A percentile compares a stretch with the other conserved stretches of the same genome.
Evolutionary conservation across 192 early-diverging fungal genomes (phyloP).

Genomic region (Gryganskiella cystojenkinii): DNA sequence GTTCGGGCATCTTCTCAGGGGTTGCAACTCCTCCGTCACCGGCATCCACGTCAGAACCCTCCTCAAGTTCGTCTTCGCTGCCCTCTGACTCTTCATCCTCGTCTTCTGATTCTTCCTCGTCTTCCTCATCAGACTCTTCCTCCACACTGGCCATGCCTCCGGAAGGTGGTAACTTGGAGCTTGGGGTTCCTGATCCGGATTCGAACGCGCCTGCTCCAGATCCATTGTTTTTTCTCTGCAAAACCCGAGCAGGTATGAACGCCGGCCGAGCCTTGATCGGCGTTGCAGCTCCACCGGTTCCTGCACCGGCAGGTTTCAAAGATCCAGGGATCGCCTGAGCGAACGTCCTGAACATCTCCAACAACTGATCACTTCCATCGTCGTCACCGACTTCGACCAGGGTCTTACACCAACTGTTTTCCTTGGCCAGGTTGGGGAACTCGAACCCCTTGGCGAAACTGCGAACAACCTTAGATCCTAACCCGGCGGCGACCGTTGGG

Average conservation of each 20-base stretch:
- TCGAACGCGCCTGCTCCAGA: background rate
- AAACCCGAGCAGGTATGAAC: conserved; percentile 41
- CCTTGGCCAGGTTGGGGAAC: conserved; percentile 37
- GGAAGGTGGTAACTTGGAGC: conserved; percentile 11
- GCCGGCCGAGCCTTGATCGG: conserved; percentile 33
- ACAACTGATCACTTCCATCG: conserved; percentile 28
- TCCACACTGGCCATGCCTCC: conserved; percentile 39
- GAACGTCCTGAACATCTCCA: conserved; percentile 24
- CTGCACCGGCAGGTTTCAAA: background rate
- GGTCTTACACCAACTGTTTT: conserved; percentile 46
- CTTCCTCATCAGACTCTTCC: conserved; percentile 34
- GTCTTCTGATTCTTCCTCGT: conserved; percentile 19
- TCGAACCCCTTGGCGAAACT: conserved; percentile 44
- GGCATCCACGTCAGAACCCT: background rate
- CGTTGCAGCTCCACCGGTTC: background rate
- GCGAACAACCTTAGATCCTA: conserved; percentile 37
- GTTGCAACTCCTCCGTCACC: background rate
- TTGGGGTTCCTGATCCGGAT: background rate
- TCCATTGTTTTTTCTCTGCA: conserved; percentile 36
- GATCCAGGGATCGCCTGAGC: conserved; percentile 23
- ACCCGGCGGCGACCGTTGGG: conserved; percentile 29
- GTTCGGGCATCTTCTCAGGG: background rate
- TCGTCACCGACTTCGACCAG: conserved; percentile 44
- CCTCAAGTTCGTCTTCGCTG: conserved; percentile 7
- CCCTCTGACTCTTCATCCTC: background rate